Base-by-base conservation (phyloP, 2,329 filamentous ascomycete species). In the Raffaelea arxii region DNA sequence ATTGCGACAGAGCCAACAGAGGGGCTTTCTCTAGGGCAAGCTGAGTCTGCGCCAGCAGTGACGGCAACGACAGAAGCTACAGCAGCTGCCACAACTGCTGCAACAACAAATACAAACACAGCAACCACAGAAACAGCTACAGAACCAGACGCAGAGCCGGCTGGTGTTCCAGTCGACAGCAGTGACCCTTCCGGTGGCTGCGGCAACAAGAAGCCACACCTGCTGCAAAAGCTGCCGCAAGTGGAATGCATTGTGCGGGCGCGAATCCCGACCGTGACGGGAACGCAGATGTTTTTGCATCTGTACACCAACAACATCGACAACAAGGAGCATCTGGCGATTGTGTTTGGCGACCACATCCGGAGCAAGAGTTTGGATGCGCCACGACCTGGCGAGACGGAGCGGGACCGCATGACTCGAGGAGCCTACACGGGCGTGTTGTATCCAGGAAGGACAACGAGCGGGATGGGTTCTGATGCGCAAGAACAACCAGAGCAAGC, bases 261-360 rank as follows among this genome's bases (percentile, higher is more conserved):
- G 18, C 83, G 92, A 46, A 98, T 98, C 56, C 92, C 92, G 1
- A 97, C 91, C 3, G 91, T 88, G 2, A 80, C 77, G 0, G 91
- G 91, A 4, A 86, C 89, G 11, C 90, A 98, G 65, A 97, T 98
- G 89, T 98, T 94, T 65, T 67, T 98, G 44, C 91, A 98, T 60
- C 72, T 97, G 1, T 98, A 98, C 67, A 82, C 82, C 52, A 98
- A 98, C 65, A 86, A 86, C 56, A 80, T 87, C 6, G 92, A 98
- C 64, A 86, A 83, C 54, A 98, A 98, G 65, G 92, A 98, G 61
- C 92, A 98, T 62, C 69, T 98, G 44, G 92, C 92, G 18, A 97
- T 98, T 59, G 92, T 98, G 0, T 98, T 98, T 64, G 92, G 92
- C 3, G 82, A 83, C 49, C 74, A 82, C 41, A 96, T 97, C 54